Evolutionary conservation across 768 basidiomycete genomes (phyloP), one percentile per base, ranked within the genome.

Genomic region (Pholiota conissans): DNA sequence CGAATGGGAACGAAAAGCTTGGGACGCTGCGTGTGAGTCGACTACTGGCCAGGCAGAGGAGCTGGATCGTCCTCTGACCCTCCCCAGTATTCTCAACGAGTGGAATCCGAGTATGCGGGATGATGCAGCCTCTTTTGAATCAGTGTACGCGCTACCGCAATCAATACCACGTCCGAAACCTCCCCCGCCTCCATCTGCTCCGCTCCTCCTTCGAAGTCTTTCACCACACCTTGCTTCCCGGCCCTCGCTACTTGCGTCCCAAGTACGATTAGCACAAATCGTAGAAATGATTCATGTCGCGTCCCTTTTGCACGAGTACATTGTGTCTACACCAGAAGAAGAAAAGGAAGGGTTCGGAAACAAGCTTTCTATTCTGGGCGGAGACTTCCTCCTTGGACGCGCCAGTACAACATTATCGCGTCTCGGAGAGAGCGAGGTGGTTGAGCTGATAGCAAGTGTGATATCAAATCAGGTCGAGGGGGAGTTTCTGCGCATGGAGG

Each of bases 251-350:
- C 83, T 99, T 5, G 93, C 96, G 14, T 88, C 94, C 1, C 97
- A 99, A 73, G 75, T 89, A 28, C 89, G 95, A 28, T 84, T 99
- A 30, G 96, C 95, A 3, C 94, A 96, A 67, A 95, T 99, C 42
- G 87, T 93, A 52, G 97, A 99, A 71, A 97, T 98, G 94, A 91
- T 99, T 48, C 94, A 98, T 69, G 90, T 98, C 60, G 95, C 97
- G 24, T 95, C 91, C 3, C 80, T 94, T 9, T 77, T 99, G 16
- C 96, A 98, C 70, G 93, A 98, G 77, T 89, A 90, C 65, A 93
- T 98, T 52, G 83, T 90, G 57, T 90, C 93, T 76, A 73, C 74
- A 60, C 84, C 90, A 0, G 81, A 83, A 11, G 76, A 77, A 3
- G 80, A 87, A 20, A 83, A 90, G 0, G 79, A 83, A 26, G 75